Evolutionary conservation across 2,329 filamentous ascomycete species (phyloP).

Genomic region (Parafenestella ontariensis): DNA sequence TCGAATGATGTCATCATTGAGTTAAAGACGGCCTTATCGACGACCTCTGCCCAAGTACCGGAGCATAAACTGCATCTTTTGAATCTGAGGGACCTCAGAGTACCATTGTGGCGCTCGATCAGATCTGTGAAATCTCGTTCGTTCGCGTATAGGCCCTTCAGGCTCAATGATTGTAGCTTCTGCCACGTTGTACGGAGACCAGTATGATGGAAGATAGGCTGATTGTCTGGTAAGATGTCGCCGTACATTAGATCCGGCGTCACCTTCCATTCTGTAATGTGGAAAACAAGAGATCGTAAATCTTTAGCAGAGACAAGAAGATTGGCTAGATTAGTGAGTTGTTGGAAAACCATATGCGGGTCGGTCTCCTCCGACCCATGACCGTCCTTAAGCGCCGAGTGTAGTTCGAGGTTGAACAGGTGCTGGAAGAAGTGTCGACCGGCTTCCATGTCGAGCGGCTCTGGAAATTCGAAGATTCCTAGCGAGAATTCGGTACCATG

Average conservation of each 20-base stretch:
- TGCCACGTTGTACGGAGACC: constrained; percentile 32
- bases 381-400: constrained; percentile 11
- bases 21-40: constrained; percentile 32
- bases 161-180: constrained; percentile 25
- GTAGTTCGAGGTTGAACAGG: constrained; percentile 26
- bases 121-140: constrained; percentile 25
- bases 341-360: not conserved
- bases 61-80: constrained; percentile 18
- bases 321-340: constrained; percentile 23
- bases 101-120: constrained; percentile 27
- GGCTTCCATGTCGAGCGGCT: constrained; percentile 21
- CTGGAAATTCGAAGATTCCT: constrained; percentile 25
- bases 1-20: constrained; percentile 24
- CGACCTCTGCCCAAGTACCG: constrained; percentile 35
- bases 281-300: constrained; percentile 25
- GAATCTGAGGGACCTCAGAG: constrained; percentile 22
- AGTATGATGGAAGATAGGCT: constrained; percentile 14
- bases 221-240: not conserved
- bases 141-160: constrained; percentile 26
- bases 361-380: not conserved
- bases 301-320: constrained; percentile 23
- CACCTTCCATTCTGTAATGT: constrained; percentile 16
- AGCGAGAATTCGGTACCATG: constrained; percentile 22
- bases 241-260: constrained; percentile 9
- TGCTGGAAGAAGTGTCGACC: constrained; percentile 28